phyloP scores from a whole-genome alignment of 2,329 filamentous ascomycete species.

The Neonectria ditissima region DNA sequence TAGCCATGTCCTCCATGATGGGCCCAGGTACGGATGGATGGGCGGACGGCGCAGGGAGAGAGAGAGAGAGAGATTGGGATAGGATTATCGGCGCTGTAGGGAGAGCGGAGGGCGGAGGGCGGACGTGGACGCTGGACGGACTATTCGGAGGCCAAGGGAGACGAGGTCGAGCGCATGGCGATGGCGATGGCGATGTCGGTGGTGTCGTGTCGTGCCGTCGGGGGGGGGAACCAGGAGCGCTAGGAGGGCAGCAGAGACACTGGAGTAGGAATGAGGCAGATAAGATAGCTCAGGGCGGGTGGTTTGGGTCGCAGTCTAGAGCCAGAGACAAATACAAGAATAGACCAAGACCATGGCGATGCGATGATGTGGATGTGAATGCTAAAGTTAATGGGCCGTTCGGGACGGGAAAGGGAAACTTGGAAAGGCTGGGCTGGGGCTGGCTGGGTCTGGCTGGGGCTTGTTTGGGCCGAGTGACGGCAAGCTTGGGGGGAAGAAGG shows the following conservation, averaged over 20 bases:
- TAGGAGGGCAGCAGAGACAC: neutral
- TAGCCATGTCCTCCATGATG: slow-evolving; percentile 80
- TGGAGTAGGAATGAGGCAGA: neutral
- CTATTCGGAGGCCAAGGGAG: slow-evolving; percentile 18
- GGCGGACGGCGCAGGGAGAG: slow-evolving; percentile 30
- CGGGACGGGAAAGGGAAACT: slow-evolving; percentile 15
- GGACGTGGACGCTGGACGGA: neutral
- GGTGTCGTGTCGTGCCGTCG: slow-evolving; percentile 15
- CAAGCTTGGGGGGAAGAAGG: slow-evolving; percentile 10
- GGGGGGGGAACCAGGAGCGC: slow-evolving; percentile 6
- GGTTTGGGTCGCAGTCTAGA: neutral
- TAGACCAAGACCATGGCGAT: slow-evolving; percentile 11
- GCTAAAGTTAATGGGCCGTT: slow-evolving; percentile 24
- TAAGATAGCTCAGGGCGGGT: neutral
- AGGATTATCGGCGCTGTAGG: slow-evolving; percentile 1
- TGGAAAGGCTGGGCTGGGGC: slow-evolving; percentile 31
- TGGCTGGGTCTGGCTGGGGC: slow-evolving; percentile 24
- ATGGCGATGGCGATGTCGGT: slow-evolving; percentile 15
- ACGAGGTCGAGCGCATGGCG: slow-evolving; percentile 26
- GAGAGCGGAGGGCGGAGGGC: slow-evolving; percentile 1
- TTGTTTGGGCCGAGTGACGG: slow-evolving; percentile 16
- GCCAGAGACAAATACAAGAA: slow-evolving; percentile 5
- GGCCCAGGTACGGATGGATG: slow-evolving; percentile 44
- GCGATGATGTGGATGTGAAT: slow-evolving; percentile 12
- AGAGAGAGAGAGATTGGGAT: neutral